Evolutionary conservation across 139 green algal species (phyloP).

Genomic region (Chlorella sp.): DNA sequence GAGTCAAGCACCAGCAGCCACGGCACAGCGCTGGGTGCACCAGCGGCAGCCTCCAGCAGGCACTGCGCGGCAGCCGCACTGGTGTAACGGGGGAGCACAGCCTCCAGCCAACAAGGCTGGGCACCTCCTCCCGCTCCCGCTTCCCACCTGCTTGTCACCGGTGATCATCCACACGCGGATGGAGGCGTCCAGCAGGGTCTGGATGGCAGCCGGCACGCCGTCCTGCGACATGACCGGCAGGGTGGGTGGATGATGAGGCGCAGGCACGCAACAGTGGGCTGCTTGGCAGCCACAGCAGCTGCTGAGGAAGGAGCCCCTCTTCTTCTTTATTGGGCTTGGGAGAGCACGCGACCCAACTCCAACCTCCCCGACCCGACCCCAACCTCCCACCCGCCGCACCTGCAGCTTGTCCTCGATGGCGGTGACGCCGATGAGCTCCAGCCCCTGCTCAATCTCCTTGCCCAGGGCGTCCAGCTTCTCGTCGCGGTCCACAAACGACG

Average conservation of each 20-base stretch:
- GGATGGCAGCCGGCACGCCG: slow-evolving; percentile 93
- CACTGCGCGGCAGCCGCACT: background rate
- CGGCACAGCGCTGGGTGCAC: background rate
- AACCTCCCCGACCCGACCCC: no score
- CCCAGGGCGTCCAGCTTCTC: slow-evolving; percentile 58
- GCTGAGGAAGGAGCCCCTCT: no score
- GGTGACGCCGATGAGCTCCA: slow-evolving; percentile 93
- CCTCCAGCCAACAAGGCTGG: background rate
- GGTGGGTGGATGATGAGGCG: background rate
- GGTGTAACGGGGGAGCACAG: background rate
- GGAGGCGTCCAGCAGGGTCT: slow-evolving; percentile 80
- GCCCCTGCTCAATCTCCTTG: slow-evolving; percentile 73
- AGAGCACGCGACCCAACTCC: no score
- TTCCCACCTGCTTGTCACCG: slow-evolving; percentile 71
- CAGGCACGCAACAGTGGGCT: background rate
- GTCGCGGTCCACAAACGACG: slow-evolving; percentile 56
- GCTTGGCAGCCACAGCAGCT: no score
- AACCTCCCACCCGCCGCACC: no score
- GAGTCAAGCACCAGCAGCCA: background rate
- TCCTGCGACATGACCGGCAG: slow-evolving; percentile 58
- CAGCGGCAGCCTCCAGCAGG: no score
- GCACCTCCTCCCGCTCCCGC: no score
- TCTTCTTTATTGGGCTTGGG: no score
- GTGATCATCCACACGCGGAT: slow-evolving; percentile 95
- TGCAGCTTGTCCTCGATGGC: slow-evolving; percentile 99